Conservation (phyloP, 805 yeast genomes). For the Cyberlindnera samutprakarnensis region DNA sequence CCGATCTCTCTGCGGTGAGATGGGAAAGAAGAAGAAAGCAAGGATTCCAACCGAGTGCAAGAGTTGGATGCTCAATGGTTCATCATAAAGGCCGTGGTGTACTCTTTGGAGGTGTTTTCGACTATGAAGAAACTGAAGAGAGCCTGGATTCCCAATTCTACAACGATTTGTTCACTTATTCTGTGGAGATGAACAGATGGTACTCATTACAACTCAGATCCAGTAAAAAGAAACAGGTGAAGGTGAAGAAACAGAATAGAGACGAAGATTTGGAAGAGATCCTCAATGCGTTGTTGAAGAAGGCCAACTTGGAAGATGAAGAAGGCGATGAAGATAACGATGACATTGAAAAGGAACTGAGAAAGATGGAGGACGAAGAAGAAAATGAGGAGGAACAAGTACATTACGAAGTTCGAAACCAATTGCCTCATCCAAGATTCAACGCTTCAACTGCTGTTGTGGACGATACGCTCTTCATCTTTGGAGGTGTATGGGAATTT, state of each 20-base stretch:
- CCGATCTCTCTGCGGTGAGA: conserved; percentile 61
- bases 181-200: conserved; percentile 86
- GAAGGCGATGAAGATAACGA: conserved; percentile 34
- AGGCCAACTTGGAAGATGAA: conserved; percentile 53
- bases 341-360: conserved; percentile 42
- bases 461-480: conserved; percentile 76
- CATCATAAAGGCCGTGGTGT: conserved; percentile 88
- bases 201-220: conserved; percentile 60
- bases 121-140: conserved; percentile 93
- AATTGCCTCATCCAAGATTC: conserved; percentile 83
- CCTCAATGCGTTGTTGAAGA: conserved; percentile 63
- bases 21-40: conserved; percentile 90
- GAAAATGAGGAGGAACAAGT: conserved; percentile 4
- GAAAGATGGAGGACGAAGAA: conserved; percentile 30
- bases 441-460: conserved; percentile 80
- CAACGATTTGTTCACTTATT: conserved; percentile 75
- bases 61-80: conserved; percentile 92
- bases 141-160: conserved; percentile 76
- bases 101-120: conserved; percentile 92
- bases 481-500: conserved; percentile 84
- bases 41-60: conserved; percentile 84
- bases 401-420: conserved; percentile 39
- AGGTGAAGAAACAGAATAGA: conserved; percentile 35
- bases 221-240: conserved; percentile 43
- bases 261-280: conserved; percentile 74